A percentile compares a stretch with the other conserved stretches of the same genome.
Evolutionary conservation across 352 stramenopile genomes (phyloP).

Genomic region (Phytopythium chamaehyphon): DNA sequence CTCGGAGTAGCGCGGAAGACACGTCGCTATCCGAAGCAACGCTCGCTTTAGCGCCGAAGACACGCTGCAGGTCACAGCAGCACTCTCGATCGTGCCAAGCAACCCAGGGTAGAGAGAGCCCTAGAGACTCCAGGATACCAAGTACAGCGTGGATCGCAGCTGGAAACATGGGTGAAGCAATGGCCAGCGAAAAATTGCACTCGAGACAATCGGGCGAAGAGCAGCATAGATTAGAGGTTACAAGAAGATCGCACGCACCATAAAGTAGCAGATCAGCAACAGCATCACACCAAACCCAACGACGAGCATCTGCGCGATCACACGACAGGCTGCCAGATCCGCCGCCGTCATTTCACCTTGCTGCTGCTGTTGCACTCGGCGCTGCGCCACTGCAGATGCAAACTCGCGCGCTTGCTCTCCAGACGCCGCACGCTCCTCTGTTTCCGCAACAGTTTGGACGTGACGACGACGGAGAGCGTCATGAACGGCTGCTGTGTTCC

Average conservation of each 20-base stretch:
- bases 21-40: too few species aligned
- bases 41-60: too few species aligned
- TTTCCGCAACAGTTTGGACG: constrained; percentile 21
- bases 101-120: too few species aligned
- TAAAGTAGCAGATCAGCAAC: constrained; percentile 24
- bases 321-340: constrained; percentile 38
- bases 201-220: too few species aligned
- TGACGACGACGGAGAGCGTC: constrained; percentile 54
- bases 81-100: too few species aligned
- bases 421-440: constrained; percentile 30
- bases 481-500: constrained; percentile 44
- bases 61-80: too few species aligned
- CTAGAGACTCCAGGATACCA: too few species aligned
- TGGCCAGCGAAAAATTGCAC: too few species aligned
- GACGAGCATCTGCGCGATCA: constrained; percentile 48
- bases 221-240: constrained; percentile 8
- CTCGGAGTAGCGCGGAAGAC: too few species aligned
- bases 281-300: constrained; percentile 32
- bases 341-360: constrained; percentile 32
- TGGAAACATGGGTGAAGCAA: neutral
- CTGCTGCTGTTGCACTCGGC: constrained; percentile 20
- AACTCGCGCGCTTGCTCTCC: constrained; percentile 48
- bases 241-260: constrained; percentile 20
- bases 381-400: constrained; percentile 38
- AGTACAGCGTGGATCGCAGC: too few species aligned